phyloP scores from a whole-genome alignment of 768 basidiomycete species.

The Russula earlei region DNA sequence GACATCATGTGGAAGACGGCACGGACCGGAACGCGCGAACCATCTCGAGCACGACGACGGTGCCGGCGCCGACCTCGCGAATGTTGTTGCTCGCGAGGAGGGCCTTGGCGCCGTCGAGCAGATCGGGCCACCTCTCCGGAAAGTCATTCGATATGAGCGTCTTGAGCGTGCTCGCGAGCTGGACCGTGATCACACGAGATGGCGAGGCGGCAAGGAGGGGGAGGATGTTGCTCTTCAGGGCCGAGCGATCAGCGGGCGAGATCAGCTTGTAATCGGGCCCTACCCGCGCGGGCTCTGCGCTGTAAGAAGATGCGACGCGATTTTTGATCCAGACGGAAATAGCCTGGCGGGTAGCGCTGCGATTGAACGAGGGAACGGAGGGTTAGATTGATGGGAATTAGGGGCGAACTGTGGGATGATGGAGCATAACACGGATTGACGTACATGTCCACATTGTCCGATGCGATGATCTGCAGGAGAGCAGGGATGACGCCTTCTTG shows the following conservation, averaged over 20 bases:
- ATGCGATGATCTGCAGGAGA: constrained; percentile 75
- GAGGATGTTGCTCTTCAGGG: constrained; percentile 60
- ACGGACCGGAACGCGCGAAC: constrained; percentile 65
- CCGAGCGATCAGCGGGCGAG: constrained; percentile 55
- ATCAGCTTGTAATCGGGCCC: constrained; percentile 59
- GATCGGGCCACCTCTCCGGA: constrained; percentile 62
- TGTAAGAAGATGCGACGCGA: constrained; percentile 63
- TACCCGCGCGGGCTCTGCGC: constrained; percentile 35
- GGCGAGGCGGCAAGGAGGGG: constrained; percentile 61
- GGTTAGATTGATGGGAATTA: no score
- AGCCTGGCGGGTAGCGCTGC: constrained; percentile 73
- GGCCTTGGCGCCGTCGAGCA: constrained; percentile 57
- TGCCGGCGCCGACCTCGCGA: constrained; percentile 71
- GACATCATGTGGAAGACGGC: background rate
- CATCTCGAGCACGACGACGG: constrained; percentile 67
- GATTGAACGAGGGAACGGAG: no score
- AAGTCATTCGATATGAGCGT: constrained; percentile 69
- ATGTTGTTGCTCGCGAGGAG: constrained; percentile 57
- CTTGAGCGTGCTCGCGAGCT: constrained; percentile 67
- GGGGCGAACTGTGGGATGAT: no score
- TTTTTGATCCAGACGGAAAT: constrained; percentile 88
- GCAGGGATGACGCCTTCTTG: constrained; percentile 81
- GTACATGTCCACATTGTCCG: constrained; percentile 69
- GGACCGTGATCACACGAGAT: constrained; percentile 58
- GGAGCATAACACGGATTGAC: constrained; percentile 24